These are phyloP conservation scores for Malus sieversii DNA, from an alignment of 306 rosid genomes.

Conservation along the genomic window DNA sequence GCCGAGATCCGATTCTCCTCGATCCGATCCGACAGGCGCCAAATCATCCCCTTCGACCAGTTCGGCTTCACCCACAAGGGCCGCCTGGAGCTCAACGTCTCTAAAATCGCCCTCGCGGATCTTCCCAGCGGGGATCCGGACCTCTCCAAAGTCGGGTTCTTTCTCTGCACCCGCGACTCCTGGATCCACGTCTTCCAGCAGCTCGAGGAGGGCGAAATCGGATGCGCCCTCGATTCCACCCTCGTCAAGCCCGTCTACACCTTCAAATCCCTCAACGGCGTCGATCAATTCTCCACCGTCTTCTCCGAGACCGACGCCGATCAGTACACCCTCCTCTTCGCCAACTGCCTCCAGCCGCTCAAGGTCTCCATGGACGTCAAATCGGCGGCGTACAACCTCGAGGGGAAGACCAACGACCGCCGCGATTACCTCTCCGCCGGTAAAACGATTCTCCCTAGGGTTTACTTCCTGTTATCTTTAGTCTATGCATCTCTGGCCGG, in stretches of 20 bases:
- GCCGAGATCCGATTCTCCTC: conserved; percentile 66
- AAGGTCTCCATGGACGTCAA: conserved; percentile 59
- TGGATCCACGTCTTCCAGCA: conserved; percentile 76
- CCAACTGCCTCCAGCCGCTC: conserved; percentile 50
- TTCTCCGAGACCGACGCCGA: conserved; percentile 57
- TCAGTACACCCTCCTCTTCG: conserved; percentile 79
- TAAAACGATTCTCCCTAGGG: conserved; percentile 62
- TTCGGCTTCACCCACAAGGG: conserved; percentile 88
- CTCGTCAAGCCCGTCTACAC: conserved; percentile 53
- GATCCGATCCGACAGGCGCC: conserved; percentile 47
- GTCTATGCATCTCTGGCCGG: conserved; percentile 45
- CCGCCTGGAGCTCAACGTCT: conserved; percentile 63
- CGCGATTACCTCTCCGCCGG: conserved; percentile 89
- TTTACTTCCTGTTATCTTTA: conserved; percentile 61
- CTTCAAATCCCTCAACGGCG: conserved; percentile 36
- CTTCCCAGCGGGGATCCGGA: conserved; percentile 34
- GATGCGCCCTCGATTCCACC: conserved; percentile 59
- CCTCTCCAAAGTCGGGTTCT: conserved; percentile 67
- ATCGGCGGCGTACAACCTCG: conserved; percentile 84
- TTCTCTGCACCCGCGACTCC: conserved; percentile 68
- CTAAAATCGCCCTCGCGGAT: conserved; percentile 33
- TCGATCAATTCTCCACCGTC: conserved; percentile 2
- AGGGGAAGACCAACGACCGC: conserved; percentile 34
- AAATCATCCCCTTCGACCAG: conserved; percentile 62
- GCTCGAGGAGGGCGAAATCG: conserved; percentile 54